Conservation (phyloP, 2,329 filamentous ascomycete genomes). For the Fusarium brevicatenulatum region DNA sequence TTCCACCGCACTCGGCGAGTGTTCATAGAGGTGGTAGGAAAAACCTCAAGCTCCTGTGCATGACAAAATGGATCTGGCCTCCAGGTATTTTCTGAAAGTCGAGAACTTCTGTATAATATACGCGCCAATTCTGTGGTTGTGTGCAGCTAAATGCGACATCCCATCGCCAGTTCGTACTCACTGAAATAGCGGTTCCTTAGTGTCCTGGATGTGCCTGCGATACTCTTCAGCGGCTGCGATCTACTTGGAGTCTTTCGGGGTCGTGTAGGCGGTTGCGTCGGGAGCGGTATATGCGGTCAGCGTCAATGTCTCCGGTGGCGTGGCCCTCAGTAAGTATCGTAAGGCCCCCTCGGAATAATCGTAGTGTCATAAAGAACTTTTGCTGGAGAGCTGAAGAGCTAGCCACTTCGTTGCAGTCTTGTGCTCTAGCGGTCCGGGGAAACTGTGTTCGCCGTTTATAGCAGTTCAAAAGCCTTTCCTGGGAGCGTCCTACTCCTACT, state of each 20-base stretch:
- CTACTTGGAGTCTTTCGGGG: no score
- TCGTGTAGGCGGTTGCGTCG: no score
- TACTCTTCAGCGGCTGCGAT: no score
- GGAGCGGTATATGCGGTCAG: no score
- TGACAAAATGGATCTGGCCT: background rate
- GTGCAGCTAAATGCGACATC: background rate
- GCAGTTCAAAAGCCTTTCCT: no score
- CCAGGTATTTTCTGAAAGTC: background rate
- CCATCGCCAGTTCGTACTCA: background rate
- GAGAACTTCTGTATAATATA: background rate
- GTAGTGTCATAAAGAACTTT: background rate
- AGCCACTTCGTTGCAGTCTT: background rate
- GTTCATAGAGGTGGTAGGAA: background rate
- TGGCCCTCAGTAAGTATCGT: no score
- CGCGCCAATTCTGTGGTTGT: background rate
- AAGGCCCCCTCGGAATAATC: background rate
- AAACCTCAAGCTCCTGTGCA: background rate
- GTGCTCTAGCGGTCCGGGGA: background rate
- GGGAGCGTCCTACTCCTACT: no score
- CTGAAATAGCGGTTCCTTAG: background rate
- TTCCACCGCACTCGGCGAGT: background rate
- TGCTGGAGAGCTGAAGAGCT: background rate
- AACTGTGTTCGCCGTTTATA: no score
- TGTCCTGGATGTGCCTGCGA: no score
- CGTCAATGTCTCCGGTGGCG: no score